Evolutionary conservation across 2,329 filamentous ascomycete genomes (phyloP).

Genomic region (Rhynchosporium secalis): DNA sequence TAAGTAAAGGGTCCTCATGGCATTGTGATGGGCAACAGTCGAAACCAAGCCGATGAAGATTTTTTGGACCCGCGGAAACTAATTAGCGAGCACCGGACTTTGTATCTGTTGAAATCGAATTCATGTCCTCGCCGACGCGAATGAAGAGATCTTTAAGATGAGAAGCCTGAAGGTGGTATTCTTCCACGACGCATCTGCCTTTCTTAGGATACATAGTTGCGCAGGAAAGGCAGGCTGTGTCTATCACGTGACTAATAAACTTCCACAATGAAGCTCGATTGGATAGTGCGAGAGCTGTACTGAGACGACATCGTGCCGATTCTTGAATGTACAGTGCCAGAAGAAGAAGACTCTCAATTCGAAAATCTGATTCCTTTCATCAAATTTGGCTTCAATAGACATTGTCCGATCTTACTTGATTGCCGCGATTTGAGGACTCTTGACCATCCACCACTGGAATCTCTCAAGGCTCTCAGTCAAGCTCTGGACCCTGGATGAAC

Average conservation of each 20-base stretch:
- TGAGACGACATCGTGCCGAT: no score
- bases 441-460: constrained; percentile 18
- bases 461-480: constrained; percentile 15
- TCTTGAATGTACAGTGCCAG: neutral
- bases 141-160: no score
- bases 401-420: constrained; percentile 12
- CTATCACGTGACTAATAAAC: no score
- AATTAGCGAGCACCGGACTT: constrained; percentile 7
- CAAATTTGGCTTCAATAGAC: neutral
- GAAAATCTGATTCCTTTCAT: neutral
- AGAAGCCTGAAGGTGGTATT: no score
- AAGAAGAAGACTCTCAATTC: no score
- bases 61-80: constrained; percentile 15
- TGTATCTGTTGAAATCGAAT: neutral
- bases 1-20: neutral
- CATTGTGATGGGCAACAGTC: neutral
- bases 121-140: neutral
- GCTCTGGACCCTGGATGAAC: constrained; percentile 1
- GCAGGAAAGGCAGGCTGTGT: no score
- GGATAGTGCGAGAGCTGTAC: no score
- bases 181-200: no score
- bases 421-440: constrained; percentile 15
- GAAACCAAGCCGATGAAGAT: neutral
- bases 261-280: no score
- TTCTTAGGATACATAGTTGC: no score